phyloP scores from a whole-genome alignment of 495 filamentous ascomycete genomes.

The Podospora conica region DNA sequence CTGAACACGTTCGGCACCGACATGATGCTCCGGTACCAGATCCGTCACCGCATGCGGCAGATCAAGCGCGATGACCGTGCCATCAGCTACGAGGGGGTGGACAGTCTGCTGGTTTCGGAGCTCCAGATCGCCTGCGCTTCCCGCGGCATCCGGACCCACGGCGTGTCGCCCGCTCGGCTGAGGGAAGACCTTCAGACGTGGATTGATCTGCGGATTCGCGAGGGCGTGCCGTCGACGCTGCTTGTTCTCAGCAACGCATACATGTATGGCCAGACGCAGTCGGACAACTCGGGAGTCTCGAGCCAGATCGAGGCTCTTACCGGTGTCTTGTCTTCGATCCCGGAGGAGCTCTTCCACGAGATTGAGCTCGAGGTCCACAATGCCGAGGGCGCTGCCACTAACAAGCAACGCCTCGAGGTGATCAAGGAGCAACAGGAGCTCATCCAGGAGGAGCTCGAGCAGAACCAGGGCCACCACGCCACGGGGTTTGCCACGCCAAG shows the following conservation, averaged over 20 bases:
- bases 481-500: slow-evolving; percentile 63
- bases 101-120: slow-evolving; percentile 86
- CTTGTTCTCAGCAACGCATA: slow-evolving; percentile 96
- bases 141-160: slow-evolving; percentile 87
- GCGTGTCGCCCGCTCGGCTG: slow-evolving; percentile 77
- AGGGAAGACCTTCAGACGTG: slow-evolving; percentile 91
- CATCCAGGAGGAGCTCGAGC: slow-evolving; percentile 93
- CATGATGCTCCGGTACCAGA: slow-evolving; percentile 93
- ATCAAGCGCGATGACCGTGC: slow-evolving; percentile 97
- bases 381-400: slow-evolving; percentile 94
- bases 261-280: slow-evolving; percentile 79
- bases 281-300: slow-evolving; percentile 64
- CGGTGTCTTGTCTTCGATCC: slow-evolving; percentile 85
- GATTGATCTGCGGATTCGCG: slow-evolving; percentile 88
- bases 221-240: slow-evolving; percentile 89
- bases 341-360: slow-evolving; percentile 98
- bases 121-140: slow-evolving; percentile 85
- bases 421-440: slow-evolving; percentile 98
- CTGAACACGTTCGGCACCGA: slow-evolving; percentile 95
- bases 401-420: slow-evolving; percentile 98
- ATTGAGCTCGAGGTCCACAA: slow-evolving; percentile 98
- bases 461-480: slow-evolving; percentile 68
- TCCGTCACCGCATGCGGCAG: slow-evolving; percentile 96
- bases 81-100: slow-evolving; percentile 91
- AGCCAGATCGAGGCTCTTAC: slow-evolving; percentile 91